Percentiles rank a stretch among this genome's conserved stretches.
phyloP scores from a whole-genome alignment of 805 yeast genomes.

The Candida tammaniensis region DNA sequence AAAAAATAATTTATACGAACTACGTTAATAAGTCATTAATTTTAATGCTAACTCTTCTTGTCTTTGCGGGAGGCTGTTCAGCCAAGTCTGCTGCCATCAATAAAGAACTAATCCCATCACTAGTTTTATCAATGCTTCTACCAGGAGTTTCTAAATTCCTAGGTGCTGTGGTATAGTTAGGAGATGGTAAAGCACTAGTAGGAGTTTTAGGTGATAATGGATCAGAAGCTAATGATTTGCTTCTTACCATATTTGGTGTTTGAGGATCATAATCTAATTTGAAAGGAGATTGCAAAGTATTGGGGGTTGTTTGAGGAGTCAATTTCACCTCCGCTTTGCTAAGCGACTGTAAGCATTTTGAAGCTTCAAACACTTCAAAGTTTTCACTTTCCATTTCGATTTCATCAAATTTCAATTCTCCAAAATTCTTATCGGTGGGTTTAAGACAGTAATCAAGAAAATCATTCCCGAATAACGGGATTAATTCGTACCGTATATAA shows the following conservation, averaged over 20 bases:
- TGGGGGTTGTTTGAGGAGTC: too few relatives aligned
- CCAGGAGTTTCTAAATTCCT: conserved; percentile 2
- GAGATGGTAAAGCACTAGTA: not conserved
- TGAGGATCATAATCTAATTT: too few relatives aligned
- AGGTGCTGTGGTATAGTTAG: conserved; percentile 3
- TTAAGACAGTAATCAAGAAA: conserved; percentile 61
- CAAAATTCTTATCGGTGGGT: conserved; percentile 63
- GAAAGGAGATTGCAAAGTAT: too few relatives aligned
- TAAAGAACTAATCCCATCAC: conserved; percentile 28
- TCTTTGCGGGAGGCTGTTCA: conserved; percentile 5
- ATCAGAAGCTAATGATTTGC: too few relatives aligned
- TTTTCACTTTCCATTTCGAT: conserved; percentile 14
- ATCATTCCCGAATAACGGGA: conserved; percentile 74
- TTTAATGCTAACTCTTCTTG: conserved; percentile 20
- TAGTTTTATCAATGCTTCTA: not conserved
- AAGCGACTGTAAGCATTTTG: conserved; percentile 33
- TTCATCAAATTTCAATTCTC: conserved; percentile 51
- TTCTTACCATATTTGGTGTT: not conserved
- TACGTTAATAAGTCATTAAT: conserved; percentile 29
- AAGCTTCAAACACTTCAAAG: conserved; percentile 34
- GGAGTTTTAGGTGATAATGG: conserved; percentile 4
- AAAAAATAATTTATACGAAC: too few relatives aligned
- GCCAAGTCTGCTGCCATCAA: conserved; percentile 26
- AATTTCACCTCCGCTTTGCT: conserved; percentile 1
- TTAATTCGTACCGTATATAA: conserved; percentile 67